Evolutionary conservation across 257 asterid genomes (phyloP).

Genomic region (Gynochthodes officinalis): DNA sequence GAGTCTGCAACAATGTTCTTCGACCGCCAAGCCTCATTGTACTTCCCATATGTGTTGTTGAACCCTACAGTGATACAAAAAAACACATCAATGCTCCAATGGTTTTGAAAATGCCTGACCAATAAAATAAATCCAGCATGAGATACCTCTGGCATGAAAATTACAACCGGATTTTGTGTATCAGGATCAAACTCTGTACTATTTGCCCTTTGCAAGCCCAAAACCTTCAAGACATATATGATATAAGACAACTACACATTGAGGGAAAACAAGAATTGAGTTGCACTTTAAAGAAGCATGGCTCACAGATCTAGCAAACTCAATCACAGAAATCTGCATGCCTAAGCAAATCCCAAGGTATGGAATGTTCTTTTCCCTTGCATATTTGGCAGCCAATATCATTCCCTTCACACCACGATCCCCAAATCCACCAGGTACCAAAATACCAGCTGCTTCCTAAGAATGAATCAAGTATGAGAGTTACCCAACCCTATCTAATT

Average conservation of each 20-base stretch:
- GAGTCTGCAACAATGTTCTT: slow-evolving; percentile 72
- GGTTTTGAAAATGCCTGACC: slow-evolving; percentile 6
- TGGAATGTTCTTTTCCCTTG: slow-evolving; percentile 80
- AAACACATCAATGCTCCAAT: slow-evolving; percentile 17
- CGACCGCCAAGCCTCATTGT: slow-evolving; percentile 98
- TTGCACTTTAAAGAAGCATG: slow-evolving; percentile 6
- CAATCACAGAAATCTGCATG: slow-evolving; percentile 95
- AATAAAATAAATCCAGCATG: slow-evolving; percentile 4
- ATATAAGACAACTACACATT: slow-evolving; percentile 10
- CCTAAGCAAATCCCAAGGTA: slow-evolving; percentile 98
- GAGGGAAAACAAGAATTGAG: slow-evolving; percentile 3
- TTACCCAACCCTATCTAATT: background rate
- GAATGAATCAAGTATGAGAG: slow-evolving; percentile 12
- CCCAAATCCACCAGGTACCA: slow-evolving; percentile 99
- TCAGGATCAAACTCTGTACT: slow-evolving; percentile 79
- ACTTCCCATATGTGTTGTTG: slow-evolving; percentile 96
- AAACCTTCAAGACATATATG: slow-evolving; percentile 42
- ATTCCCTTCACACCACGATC: slow-evolving; percentile 97
- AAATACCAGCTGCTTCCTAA: slow-evolving; percentile 84
- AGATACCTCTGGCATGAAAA: slow-evolving; percentile 98
- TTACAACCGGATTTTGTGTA: slow-evolving; percentile 72
- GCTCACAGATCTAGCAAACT: slow-evolving; percentile 86
- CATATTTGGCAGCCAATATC: slow-evolving; percentile 96
- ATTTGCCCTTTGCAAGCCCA: slow-evolving; percentile 64
- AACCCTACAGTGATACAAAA: slow-evolving; percentile 47